Evolutionary conservation across 257 asterid species (phyloP).

Genomic region (Solanum arcanum): DNA sequence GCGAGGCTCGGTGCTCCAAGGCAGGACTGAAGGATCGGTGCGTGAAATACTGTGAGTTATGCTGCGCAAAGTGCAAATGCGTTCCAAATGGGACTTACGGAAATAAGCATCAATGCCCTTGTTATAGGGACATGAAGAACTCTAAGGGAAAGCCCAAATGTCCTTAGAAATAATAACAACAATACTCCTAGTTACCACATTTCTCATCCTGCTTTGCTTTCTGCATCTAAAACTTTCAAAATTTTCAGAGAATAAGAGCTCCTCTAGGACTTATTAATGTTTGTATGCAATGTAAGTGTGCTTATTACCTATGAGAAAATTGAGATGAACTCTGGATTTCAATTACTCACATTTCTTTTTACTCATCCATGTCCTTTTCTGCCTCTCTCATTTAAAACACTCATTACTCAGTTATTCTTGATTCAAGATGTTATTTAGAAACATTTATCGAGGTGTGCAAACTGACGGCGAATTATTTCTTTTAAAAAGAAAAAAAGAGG

Average conservation of each 20-base stretch:
- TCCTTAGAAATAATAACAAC: slow-evolving; percentile 13
- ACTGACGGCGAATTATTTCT: not conserved
- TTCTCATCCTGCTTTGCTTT: not conserved
- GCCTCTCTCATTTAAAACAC: not conserved
- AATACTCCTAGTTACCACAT: not conserved
- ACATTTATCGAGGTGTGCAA: not conserved
- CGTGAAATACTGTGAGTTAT: slow-evolving; percentile 53
- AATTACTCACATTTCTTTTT: not conserved
- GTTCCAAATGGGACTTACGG: slow-evolving; percentile 75
- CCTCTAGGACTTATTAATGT: not conserved
- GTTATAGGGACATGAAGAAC: slow-evolving; percentile 47
- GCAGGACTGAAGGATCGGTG: slow-evolving; percentile 54
- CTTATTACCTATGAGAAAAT: not conserved
- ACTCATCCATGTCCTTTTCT: not conserved
- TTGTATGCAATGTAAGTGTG: not conserved
- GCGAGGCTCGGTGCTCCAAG: slow-evolving; percentile 35
- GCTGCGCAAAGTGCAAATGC: slow-evolving; percentile 59
- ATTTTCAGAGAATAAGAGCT: not conserved
- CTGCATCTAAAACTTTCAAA: not conserved
- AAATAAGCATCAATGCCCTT: slow-evolving; percentile 69
- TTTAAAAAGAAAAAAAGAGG: not conserved
- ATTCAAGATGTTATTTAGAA: not conserved
- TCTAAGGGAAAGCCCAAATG: slow-evolving; percentile 75
- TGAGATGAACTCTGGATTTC: not conserved
- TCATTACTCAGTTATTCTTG: not conserved